These are phyloP conservation scores for Ilyonectria robusta DNA, from an alignment of 2,329 filamentous ascomycete genomes.

Conservation along the genomic window DNA sequence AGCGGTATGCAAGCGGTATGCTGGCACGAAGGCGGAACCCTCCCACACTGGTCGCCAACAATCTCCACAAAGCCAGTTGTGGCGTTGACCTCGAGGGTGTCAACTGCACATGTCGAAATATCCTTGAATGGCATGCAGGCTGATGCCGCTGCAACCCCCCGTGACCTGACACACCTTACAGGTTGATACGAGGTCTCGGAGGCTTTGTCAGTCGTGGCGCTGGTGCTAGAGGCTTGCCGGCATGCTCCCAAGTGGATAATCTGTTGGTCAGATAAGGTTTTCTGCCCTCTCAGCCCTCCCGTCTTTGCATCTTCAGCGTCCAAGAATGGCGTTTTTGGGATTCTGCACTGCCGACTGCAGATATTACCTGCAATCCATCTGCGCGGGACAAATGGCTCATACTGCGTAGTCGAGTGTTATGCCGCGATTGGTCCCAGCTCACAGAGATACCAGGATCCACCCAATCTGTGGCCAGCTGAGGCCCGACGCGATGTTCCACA, in stretches of 20 bases:
- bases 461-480: slow-evolving; percentile 23
- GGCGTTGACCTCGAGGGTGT: slow-evolving; percentile 20
- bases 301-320: not conserved
- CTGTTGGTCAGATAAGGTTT: slow-evolving; percentile 29
- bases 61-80: slow-evolving; percentile 28
- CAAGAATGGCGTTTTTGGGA: slow-evolving; percentile 2
- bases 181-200: slow-evolving; percentile 17
- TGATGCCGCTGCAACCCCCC: slow-evolving; percentile 14
- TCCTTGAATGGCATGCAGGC: slow-evolving; percentile 9
- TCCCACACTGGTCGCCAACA: slow-evolving; percentile 4
- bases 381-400: slow-evolving; percentile 28
- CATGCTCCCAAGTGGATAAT: slow-evolving; percentile 4
- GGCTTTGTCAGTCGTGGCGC: not conserved
- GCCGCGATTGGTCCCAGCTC: slow-evolving; percentile 8
- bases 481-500: slow-evolving; percentile 26
- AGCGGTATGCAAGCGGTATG: slow-evolving; percentile 5
- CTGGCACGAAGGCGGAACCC: not conserved
- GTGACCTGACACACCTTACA: slow-evolving; percentile 5
- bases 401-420: not conserved
- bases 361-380: slow-evolving; percentile 14
- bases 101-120: slow-evolving; percentile 15
- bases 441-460: slow-evolving; percentile 8
- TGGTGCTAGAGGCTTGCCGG: slow-evolving; percentile 13
- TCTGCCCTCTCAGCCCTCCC: slow-evolving; percentile 12
- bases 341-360: slow-evolving; percentile 8